Base-by-base conservation (phyloP, 345 rosid genomes). In the Zanthoxylum bungeanum region DNA sequence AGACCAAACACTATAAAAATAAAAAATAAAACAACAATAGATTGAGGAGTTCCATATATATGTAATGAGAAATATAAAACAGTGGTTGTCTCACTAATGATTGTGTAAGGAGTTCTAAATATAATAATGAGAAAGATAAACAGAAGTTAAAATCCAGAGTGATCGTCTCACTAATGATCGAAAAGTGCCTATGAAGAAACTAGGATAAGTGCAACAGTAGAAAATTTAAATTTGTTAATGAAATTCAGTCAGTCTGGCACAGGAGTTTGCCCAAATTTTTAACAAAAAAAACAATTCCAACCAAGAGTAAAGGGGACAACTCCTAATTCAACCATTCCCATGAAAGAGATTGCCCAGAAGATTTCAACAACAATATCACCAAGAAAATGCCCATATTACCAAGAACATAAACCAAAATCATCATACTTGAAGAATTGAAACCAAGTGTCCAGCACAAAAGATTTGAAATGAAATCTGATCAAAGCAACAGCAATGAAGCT, bases 401-500 rank as follows among this genome's bases (percentile, higher is more conserved):
- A 76, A 65, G 27, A 57, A 59, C 2, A n/a, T 6, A 39, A 39
- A 60, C n/a, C 22, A 63, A 8, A 46, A 33, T 37, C 51, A 30
- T 56, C 60, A 10, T 3, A 16, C 25, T 24, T 39, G 30, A 63
- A 39, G 39, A 66, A 58, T 2, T 42, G 27, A 69, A 34, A 71
- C 60, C 25, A 75, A 37, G 59, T 33, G 22, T 25, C 51, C 19
- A 52, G 22, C 39, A 31, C 19, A 65, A 67, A 58, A 60, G 52
- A 66, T 33, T 30, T 27, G 24, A 34, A 37, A 25, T 52, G 36
- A 69, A 67, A 57, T 56, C 52, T 58, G 30, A 44, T 66, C 28
- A 67, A 76, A 69, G 71, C 11, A 66, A 65, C 69, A 68, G 70
- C 61, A 57, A 56, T 60, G 69, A 72, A 75, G 81, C 97, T 93